Evolutionary conservation across 129 eudicot species (phyloP).

Genomic region (Logfia minima): DNA sequence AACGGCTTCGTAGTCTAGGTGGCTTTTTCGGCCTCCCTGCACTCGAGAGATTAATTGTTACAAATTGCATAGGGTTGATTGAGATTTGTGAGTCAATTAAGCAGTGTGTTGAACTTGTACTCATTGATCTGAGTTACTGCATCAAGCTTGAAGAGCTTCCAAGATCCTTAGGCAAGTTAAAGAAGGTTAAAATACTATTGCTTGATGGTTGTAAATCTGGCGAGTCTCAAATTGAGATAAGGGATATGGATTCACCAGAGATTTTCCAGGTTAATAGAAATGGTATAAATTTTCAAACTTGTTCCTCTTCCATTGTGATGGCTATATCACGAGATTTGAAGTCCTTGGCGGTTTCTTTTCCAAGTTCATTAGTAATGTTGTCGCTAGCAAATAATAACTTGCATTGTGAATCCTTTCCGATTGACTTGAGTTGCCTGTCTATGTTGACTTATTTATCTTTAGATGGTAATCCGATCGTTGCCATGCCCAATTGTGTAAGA

Average conservation of each 20-base stretch:
- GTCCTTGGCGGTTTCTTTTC: neutral
- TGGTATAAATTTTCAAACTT: neutral
- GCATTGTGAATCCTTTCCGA: slow-evolving; percentile 8
- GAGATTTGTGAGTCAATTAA: slow-evolving; percentile 29
- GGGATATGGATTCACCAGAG: neutral
- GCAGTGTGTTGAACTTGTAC: neutral
- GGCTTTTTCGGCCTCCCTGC: slow-evolving; percentile 26
- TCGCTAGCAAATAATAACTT: slow-evolving; percentile 14
- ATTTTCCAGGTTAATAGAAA: neutral
- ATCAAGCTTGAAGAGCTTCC: slow-evolving; percentile 11
- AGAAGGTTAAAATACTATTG: neutral
- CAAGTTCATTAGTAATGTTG: slow-evolving; percentile 2
- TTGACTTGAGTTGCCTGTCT: slow-evolving; percentile 9
- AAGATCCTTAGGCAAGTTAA: slow-evolving; percentile 7
- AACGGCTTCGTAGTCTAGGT: neutral
- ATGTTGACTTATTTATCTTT: neutral
- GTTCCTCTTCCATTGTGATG: neutral
- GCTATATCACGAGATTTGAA: neutral
- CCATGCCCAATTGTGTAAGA: slow-evolving; percentile 10
- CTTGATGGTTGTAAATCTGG: slow-evolving; percentile 14
- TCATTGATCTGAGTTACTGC: slow-evolving; percentile 24
- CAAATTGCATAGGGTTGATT: slow-evolving; percentile 11
- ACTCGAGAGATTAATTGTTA: slow-evolving; percentile 26
- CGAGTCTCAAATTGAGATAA: neutral
- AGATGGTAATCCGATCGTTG: slow-evolving; percentile 5